Evolutionary conservation across 2,329 filamentous ascomycete species (phyloP), one percentile per base, ranked within the genome.

Genomic region (Dothideomycetidae sp.): DNA sequence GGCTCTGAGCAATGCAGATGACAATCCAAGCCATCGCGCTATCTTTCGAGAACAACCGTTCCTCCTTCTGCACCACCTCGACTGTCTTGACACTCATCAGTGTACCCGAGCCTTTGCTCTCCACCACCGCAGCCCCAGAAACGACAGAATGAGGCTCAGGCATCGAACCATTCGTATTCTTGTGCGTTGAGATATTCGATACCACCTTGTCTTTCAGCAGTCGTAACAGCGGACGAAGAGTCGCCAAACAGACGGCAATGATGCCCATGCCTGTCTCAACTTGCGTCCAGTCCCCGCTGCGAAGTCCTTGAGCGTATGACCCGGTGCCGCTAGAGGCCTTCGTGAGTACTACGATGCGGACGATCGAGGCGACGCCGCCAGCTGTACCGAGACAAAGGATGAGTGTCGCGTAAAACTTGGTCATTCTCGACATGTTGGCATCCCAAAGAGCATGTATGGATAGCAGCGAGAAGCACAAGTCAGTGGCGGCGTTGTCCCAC

Each of bases 361-460:
- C 21, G 28, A 12, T 13, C 15, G 14, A 18, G 11, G 35, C 35
- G 10, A 37, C 16, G 3, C 35, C 35, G 16, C 35, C 35, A 1
- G 30, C 35, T 12, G 14, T 18, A 11, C 35, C 35, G 10, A 37
- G n/a, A 5, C 18, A n/a, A 3, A 37, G 13, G 3, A 37, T 17
- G 4, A 13, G 12, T 17, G 23, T 17, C 12, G 35, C 35, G 10
- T 13, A 31, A 16, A 37, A 10, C 17, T 37, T 37, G 9, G 35
- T 37, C 17, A 29, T 26, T 10, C 23, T 16, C 5, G 35, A 17
- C 15, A 37, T 10, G 9, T 37, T 37, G 11, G 35, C 35, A 17
- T 52, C 47, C 44, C 55, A 52, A 10, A 60, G 44, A 40, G 59
- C 56, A 5, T 53, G 50, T 3, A 55, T 49, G 0, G 58, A 57